Evolutionary conservation across 768 basidiomycete genomes (phyloP).

Genomic region (Hebeloma cylindrosporum): DNA sequence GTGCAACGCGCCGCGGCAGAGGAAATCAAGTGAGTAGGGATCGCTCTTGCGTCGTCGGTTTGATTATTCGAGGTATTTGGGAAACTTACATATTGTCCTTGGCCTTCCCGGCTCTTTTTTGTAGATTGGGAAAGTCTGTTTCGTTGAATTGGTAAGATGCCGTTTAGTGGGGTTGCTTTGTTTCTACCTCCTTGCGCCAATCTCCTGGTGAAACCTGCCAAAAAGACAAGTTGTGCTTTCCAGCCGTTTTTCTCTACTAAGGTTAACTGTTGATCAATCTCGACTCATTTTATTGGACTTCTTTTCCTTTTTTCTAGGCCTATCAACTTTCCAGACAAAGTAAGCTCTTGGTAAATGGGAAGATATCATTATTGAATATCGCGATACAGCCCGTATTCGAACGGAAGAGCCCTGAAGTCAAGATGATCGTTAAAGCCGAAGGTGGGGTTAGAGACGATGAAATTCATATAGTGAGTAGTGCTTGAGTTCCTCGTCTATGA

Average conservation of each 20-base stretch:
- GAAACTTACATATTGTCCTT: no score
- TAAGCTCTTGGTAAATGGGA: conserved; percentile 21
- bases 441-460: conserved; percentile 46
- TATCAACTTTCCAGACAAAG: conserved; percentile 65
- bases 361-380: background rate
- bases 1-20: conserved; percentile 56
- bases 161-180: background rate
- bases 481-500: background rate
- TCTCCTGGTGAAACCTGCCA: no score
- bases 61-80: no score
- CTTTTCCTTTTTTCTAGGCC: conserved; percentile 43
- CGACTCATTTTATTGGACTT: background rate
- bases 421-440: conserved; percentile 32
- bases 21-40: conserved; percentile 45
- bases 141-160: conserved; percentile 60
- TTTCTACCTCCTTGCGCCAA: background rate
- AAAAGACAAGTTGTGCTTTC: no score
- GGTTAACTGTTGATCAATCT: no score
- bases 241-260: no score
- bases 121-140: conserved; percentile 52
- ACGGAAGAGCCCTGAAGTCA: conserved; percentile 53
- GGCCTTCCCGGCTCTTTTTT: conserved; percentile 1
- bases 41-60: background rate
- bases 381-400: conserved; percentile 51
- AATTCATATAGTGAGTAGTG: conserved; percentile 50